phyloP scores from a whole-genome alignment of 1,139 yeast species.

The Zygosaccharomyces pseudobailii region DNA sequence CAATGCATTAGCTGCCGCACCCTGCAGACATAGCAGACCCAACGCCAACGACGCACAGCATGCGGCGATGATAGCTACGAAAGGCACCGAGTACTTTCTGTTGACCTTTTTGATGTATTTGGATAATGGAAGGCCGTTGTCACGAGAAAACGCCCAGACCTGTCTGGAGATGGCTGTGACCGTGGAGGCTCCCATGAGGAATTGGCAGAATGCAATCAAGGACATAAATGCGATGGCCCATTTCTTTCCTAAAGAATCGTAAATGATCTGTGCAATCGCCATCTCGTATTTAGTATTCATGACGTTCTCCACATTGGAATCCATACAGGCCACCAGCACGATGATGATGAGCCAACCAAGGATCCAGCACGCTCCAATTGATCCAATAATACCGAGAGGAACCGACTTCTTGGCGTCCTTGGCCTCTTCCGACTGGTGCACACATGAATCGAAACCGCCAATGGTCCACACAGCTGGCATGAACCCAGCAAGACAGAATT shows the following conservation, averaged over 20 bases:
- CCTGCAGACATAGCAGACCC: slow-evolving; percentile 54
- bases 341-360: slow-evolving; percentile 57
- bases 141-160: slow-evolving; percentile 51
- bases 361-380: slow-evolving; percentile 55
- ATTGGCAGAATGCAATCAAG: slow-evolving; percentile 56
- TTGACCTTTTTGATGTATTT: slow-evolving; percentile 49
- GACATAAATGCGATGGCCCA: slow-evolving; percentile 69
- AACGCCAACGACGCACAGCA: slow-evolving; percentile 45
- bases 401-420: slow-evolving; percentile 61
- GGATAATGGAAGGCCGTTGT: slow-evolving; percentile 47
- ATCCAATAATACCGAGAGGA: slow-evolving; percentile 57
- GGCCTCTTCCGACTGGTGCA: slow-evolving; percentile 72
- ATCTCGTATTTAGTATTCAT: slow-evolving; percentile 45
- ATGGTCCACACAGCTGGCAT: slow-evolving; percentile 66
- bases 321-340: slow-evolving; percentile 52
- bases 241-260: slow-evolving; percentile 59
- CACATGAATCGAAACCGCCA: slow-evolving; percentile 66
- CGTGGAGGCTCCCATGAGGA: slow-evolving; percentile 60
- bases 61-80: slow-evolving; percentile 55
- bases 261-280: slow-evolving; percentile 62
- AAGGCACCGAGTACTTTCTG: slow-evolving; percentile 49
- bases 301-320: slow-evolving; percentile 45
- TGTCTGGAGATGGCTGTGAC: slow-evolving; percentile 49
- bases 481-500: slow-evolving; percentile 40
- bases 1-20: slow-evolving; percentile 57